phyloP scores from a whole-genome alignment of 2,329 filamentous ascomycete genomes.

The Saccharata proteae region DNA sequence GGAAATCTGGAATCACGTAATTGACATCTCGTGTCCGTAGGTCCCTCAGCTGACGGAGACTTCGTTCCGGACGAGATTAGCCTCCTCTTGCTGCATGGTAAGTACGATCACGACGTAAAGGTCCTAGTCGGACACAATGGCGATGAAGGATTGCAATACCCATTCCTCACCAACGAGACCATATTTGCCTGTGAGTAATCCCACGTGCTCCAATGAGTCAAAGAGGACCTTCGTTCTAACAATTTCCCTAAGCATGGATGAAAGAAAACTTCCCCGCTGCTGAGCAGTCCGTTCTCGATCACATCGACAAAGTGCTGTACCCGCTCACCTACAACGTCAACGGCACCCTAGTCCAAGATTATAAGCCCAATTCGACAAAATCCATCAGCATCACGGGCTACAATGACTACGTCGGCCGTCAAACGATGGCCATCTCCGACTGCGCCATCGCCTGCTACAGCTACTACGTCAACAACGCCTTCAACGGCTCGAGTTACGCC shows the following conservation, averaged over 20 bases:
- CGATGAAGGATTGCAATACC: conserved; percentile 28
- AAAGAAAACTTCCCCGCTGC: conserved; percentile 17
- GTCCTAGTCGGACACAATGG: conserved; percentile 32
- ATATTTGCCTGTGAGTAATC: too few relatives aligned
- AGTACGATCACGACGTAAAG: conserved; percentile 22
- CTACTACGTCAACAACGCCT: conserved; percentile 36
- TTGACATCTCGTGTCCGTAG: too few relatives aligned
- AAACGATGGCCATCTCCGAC: conserved; percentile 32
- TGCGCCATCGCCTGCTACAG: conserved; percentile 39
- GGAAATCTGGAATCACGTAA: background rate
- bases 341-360: too few relatives aligned
- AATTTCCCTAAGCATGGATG: too few relatives aligned
- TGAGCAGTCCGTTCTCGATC: conserved; percentile 21
- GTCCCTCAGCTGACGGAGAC: conserved; percentile 22
- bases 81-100: conserved; percentile 21
- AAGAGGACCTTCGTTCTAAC: too few relatives aligned
- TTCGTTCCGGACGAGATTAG: conserved; percentile 21
- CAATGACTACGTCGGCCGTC: conserved; percentile 31
- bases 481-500: conserved; percentile 34
- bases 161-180: conserved; percentile 7
- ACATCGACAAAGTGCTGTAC: conserved; percentile 36
- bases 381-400: too few relatives aligned
- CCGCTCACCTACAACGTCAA: conserved; percentile 38
- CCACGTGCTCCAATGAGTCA: too few relatives aligned
- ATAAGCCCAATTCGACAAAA: too few relatives aligned